These are phyloP conservation scores for Porcisia deanei DNA, from an alignment of 208 protist genomes.

Conservation along the genomic window DNA sequence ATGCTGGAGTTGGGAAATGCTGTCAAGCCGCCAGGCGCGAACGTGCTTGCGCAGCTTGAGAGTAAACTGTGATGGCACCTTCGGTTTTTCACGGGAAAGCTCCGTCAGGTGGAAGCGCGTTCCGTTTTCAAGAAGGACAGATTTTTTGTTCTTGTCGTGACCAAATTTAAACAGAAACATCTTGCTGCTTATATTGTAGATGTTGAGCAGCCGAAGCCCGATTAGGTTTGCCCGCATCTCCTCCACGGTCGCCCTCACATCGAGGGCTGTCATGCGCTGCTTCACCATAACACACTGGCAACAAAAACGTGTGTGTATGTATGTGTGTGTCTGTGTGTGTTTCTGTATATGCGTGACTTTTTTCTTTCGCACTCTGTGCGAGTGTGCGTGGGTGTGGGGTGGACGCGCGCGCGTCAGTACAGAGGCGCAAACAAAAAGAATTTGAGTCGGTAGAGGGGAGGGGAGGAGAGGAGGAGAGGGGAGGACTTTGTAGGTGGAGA, in stretches of 20 bases:
- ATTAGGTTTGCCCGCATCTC: conserved; percentile 85
- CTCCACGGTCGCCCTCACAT: conserved; percentile 88
- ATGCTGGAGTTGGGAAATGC: conserved; percentile 93
- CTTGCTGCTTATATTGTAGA: conserved; percentile 94
- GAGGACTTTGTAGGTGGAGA: no score
- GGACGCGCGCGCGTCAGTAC: conserved; percentile 1
- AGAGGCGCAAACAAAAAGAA: neutral
- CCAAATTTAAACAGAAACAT: conserved; percentile 96
- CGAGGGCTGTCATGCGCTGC: conserved; percentile 91
- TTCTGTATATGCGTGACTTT: neutral
- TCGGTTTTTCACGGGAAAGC: conserved; percentile 90
- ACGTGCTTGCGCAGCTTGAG: conserved; percentile 97
- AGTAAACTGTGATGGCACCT: conserved; percentile 91
- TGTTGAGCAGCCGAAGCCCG: conserved; percentile 92
- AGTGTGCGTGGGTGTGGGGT: conserved; percentile 4
- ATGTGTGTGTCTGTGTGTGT: neutral
- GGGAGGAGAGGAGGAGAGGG: neutral
- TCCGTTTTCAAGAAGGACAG: conserved; percentile 93
- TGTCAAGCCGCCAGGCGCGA: conserved; percentile 91
- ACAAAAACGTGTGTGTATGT: conserved; percentile 14
- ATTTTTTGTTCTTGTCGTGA: conserved; percentile 87
- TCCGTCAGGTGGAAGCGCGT: conserved; percentile 93
- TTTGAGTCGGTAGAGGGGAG: neutral
- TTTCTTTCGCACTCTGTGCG: no score
- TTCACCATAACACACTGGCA: conserved; percentile 72